These are phyloP conservation scores for Fomitopsis palustris DNA, from an alignment of 1,284 basidiomycete genomes.

Conservation along the genomic window DNA sequence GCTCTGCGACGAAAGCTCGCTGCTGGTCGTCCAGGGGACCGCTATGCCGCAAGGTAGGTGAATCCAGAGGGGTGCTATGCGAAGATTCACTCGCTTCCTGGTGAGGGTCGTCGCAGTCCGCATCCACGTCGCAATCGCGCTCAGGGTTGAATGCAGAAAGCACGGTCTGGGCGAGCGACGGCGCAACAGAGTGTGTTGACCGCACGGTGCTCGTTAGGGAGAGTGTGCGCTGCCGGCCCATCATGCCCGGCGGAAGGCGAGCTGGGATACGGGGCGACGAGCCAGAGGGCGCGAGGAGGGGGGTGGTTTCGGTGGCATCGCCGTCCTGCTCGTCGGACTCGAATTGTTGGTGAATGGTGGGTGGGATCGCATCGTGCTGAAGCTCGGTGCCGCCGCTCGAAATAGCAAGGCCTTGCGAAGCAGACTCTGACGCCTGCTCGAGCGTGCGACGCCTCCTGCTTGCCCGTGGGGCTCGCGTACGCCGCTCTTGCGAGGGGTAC, in stretches of 20 bases:
- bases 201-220: constrained; percentile 53
- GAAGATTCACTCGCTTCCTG: constrained; percentile 6
- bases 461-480: constrained; percentile 32
- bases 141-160: constrained; percentile 55
- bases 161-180: constrained; percentile 64
- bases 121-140: constrained; percentile 35
- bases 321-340: constrained; percentile 16
- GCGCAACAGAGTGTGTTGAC: constrained; percentile 47
- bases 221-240: constrained; percentile 38
- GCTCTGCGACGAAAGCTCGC: constrained; percentile 18
- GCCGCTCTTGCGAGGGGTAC: constrained; percentile 56
- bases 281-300: constrained; percentile 33
- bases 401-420: constrained; percentile 30
- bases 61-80: constrained; percentile 15
- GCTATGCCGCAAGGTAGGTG: constrained; percentile 7
- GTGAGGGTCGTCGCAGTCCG: constrained; percentile 25
- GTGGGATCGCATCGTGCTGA: constrained; percentile 16
- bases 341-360: constrained; percentile 3
- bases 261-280: constrained; percentile 14
- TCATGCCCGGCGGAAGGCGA: constrained; percentile 13
- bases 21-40: constrained; percentile 16
- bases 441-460: constrained; percentile 24
- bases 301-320: constrained; percentile 37
- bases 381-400: constrained; percentile 28
- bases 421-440: constrained; percentile 17